These are phyloP conservation scores for Saturnispora besseyi DNA, from an alignment of 805 yeast species.

Conservation along the genomic window DNA sequence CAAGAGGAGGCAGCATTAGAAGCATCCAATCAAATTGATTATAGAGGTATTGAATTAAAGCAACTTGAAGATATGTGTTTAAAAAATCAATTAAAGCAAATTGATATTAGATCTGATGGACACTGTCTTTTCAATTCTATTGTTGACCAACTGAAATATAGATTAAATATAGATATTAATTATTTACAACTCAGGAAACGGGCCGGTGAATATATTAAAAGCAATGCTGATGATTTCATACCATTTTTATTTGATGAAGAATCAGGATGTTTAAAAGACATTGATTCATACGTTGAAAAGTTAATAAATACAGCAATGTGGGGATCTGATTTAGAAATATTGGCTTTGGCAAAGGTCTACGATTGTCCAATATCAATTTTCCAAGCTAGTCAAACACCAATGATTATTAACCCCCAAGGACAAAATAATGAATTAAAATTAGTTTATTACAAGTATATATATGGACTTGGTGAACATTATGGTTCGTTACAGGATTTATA, in stretches of 20 bases:
- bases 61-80: conserved; percentile 48
- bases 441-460: conserved; percentile 77
- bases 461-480: conserved; percentile 92
- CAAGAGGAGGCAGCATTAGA: conserved; percentile 62
- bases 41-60: conserved; percentile 62
- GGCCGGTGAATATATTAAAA: conserved; percentile 60
- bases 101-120: conserved; percentile 84
- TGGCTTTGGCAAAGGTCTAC: conserved; percentile 68
- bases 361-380: conserved; percentile 67
- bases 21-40: conserved; percentile 57
- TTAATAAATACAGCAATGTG: conserved; percentile 77
- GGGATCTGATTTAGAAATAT: conserved; percentile 93
- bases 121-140: conserved; percentile 87
- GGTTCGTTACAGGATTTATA: conserved; percentile 47
- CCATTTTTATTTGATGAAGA: conserved; percentile 81
- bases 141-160: conserved; percentile 57
- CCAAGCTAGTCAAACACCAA: conserved; percentile 67
- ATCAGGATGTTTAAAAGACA: conserved; percentile 52
- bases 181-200: conserved; percentile 49
- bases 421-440: conserved; percentile 48
- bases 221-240: conserved; percentile 57
- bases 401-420: conserved; percentile 53
- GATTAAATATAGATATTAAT: conserved; percentile 36
- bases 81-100: conserved; percentile 39
- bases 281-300: conserved; percentile 59